Conservation (phyloP, 164 flowering plant genomes). For the Chimonanthus praecox region DNA sequence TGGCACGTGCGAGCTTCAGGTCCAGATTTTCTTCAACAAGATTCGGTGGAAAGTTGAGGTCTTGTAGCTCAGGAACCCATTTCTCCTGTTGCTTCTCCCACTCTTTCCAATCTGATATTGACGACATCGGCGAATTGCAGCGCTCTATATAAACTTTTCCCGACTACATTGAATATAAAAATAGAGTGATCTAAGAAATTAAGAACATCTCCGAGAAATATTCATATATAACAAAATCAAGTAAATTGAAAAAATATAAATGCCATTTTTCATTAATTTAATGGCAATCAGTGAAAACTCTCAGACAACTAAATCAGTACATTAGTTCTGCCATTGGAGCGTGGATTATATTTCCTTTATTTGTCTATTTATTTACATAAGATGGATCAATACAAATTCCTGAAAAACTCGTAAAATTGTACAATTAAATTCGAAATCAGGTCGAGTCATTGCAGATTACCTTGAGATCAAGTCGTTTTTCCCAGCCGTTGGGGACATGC, state of each 20-base stretch:
- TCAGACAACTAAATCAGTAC: no score
- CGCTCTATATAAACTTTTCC: constrained; percentile 56
- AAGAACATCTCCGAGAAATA: background rate
- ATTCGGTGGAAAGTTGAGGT: constrained; percentile 40
- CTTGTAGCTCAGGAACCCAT: constrained; percentile 33
- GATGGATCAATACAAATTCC: no score
- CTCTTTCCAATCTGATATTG: constrained; percentile 4
- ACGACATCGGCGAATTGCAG: constrained; percentile 34
- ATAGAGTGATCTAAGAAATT: no score
- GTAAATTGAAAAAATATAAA: background rate
- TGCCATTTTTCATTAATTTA: no score
- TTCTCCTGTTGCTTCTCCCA: background rate
- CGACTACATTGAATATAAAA: constrained; percentile 7
- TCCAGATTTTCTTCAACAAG: constrained; percentile 29
- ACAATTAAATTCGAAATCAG: no score
- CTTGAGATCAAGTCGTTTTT: constrained; percentile 31
- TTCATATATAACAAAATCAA: background rate
- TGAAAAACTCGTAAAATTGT: no score
- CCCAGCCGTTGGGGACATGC: constrained; percentile 57
- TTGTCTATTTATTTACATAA: no score
- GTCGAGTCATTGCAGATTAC: constrained; percentile 1
- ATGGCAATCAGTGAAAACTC: no score
- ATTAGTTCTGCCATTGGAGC: no score
- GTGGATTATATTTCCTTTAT: no score
- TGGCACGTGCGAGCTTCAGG: constrained; percentile 45